A percentile compares a stretch with the other conserved stretches of the same genome.
These are phyloP conservation scores for Boletus vinaceobasis DNA, from an alignment of 768 basidiomycete genomes.

Conservation along the genomic window DNA sequence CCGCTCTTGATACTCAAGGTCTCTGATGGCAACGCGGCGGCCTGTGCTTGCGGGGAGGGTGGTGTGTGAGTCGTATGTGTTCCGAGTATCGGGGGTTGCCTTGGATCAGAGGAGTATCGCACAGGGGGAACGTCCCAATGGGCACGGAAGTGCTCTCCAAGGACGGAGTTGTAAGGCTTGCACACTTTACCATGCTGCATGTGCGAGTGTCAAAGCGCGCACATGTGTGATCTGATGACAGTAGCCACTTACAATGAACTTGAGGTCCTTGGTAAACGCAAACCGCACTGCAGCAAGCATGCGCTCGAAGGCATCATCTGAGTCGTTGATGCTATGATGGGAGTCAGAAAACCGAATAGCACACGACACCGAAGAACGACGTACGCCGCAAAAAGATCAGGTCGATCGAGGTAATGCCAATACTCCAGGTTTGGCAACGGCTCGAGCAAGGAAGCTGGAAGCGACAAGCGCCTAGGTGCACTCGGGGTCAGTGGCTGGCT, in stretches of 20 bases:
- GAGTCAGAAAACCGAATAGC: neutral
- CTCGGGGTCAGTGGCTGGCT: slow-evolving; percentile 15
- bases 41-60: slow-evolving; percentile 23
- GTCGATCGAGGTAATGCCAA: slow-evolving; percentile 90
- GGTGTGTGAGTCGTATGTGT: slow-evolving; percentile 34
- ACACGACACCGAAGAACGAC: slow-evolving; percentile 29
- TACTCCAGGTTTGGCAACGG: slow-evolving; percentile 96
- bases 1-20: slow-evolving; percentile 49
- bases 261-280: slow-evolving; percentile 89
- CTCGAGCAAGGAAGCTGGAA: slow-evolving; percentile 90
- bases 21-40: slow-evolving; percentile 35
- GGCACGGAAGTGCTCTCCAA: slow-evolving; percentile 85
- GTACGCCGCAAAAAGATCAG: slow-evolving; percentile 89
- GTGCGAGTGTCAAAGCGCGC: slow-evolving; percentile 1
- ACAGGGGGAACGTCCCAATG: slow-evolving; percentile 81
- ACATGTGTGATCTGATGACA: neutral
- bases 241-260: slow-evolving; percentile 66
- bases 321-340: slow-evolving; percentile 78
- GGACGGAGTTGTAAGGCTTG: slow-evolving; percentile 88
- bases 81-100: slow-evolving; percentile 44
- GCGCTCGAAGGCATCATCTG: slow-evolving; percentile 86
- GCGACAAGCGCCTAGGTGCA: slow-evolving; percentile 71
- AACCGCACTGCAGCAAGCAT: slow-evolving; percentile 93
- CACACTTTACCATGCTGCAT: slow-evolving; percentile 83
- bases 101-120: slow-evolving; percentile 45